Evolutionary conservation across 352 stramenopile genomes (phyloP).

Genomic region (Pythium inflatum): DNA sequence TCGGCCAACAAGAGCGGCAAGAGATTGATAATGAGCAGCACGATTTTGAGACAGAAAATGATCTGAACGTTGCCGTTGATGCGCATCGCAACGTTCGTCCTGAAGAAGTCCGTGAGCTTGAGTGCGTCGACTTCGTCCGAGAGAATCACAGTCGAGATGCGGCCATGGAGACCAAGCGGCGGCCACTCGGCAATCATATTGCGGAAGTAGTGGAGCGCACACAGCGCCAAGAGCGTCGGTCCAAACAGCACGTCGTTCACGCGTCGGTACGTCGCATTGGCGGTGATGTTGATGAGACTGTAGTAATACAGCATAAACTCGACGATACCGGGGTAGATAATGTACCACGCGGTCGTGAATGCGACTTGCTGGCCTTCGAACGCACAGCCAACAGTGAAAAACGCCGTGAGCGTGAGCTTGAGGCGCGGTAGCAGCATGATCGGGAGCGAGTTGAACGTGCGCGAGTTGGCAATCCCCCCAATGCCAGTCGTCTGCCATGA

Average conservation of each 20-base stretch:
- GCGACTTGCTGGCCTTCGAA: conserved; percentile 38
- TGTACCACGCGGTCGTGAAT: conserved; percentile 39
- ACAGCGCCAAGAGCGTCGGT: conserved; percentile 38
- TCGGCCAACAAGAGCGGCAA: conserved; percentile 25
- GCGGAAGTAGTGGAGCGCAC: conserved; percentile 35
- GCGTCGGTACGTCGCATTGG: conserved; percentile 34
- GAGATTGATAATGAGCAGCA: conserved; percentile 32
- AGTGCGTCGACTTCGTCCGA: conserved; percentile 35
- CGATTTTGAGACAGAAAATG: conserved; percentile 36
- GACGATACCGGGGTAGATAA: conserved; percentile 38
- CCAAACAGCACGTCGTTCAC: conserved; percentile 40
- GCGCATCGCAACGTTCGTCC: conserved; percentile 31
- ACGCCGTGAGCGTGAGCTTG: neutral
- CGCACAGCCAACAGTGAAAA: neutral
- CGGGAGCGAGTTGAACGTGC: conserved; percentile 31
- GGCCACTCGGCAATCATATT: conserved; percentile 13
- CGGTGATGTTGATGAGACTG: conserved; percentile 44
- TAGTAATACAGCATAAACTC: conserved; percentile 36
- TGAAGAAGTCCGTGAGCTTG: conserved; percentile 36
- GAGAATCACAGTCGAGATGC: conserved; percentile 10
- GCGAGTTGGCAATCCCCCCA: conserved; percentile 20
- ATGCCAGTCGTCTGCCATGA: conserved; percentile 20
- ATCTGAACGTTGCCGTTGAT: conserved; percentile 34
- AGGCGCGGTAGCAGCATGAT: neutral
- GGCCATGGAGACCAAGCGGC: conserved; percentile 23